Evolutionary conservation across 345 rosid species (phyloP).

Genomic region (Eucalyptus erythrocorys): DNA sequence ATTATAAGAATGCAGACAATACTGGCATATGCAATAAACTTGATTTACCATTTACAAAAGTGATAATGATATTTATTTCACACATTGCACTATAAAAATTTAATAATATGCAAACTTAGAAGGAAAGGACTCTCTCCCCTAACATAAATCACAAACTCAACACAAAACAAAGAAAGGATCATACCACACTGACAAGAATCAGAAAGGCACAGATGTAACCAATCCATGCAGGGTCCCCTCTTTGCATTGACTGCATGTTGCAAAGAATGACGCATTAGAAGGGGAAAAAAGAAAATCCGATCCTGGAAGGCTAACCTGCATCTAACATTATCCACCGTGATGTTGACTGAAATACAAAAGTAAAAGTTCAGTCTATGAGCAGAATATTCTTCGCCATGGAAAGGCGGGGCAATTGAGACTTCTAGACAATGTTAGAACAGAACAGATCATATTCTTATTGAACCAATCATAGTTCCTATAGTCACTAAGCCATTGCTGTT

Average conservation of each 20-base stretch:
- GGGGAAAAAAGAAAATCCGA: background rate
- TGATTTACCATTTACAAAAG: no score
- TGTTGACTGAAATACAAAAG: background rate
- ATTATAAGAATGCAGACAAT: background rate
- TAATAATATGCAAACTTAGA: background rate
- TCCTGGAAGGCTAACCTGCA: background rate
- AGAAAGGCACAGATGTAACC: slow-evolving; percentile 80
- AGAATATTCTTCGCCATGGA: background rate
- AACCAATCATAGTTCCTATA: background rate
- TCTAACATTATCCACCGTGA: background rate
- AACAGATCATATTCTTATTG: background rate
- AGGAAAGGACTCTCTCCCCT: background rate
- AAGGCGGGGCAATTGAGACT: background rate
- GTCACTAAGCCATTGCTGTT: background rate
- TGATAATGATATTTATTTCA: background rate
- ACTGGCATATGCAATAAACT: no score
- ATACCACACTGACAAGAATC: slow-evolving; percentile 60
- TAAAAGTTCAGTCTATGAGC: background rate
- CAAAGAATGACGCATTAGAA: background rate
- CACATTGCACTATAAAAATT: background rate
- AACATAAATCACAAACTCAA: background rate
- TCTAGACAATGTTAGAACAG: background rate
- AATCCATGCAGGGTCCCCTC: slow-evolving; percentile 82
- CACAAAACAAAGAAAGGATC: background rate
- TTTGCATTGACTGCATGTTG: slow-evolving; percentile 83